These are phyloP conservation scores for Cunninghamia lanceolata DNA, from an alignment of 75 land plant genomes.

Conservation along the genomic window DNA sequence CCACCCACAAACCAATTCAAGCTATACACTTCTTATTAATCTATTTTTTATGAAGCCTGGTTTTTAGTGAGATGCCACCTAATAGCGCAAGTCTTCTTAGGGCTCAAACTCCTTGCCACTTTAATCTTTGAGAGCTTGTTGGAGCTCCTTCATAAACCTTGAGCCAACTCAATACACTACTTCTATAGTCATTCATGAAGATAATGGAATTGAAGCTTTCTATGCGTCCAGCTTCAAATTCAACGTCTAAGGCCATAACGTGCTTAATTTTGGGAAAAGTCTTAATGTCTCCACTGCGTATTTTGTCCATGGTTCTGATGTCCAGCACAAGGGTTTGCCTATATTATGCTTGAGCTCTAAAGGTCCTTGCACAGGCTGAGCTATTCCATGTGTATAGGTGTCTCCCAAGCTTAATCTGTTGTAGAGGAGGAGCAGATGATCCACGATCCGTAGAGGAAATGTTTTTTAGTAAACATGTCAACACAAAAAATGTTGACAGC, in stretches of 20 bases:
- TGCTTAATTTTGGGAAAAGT: conserved; percentile 23
- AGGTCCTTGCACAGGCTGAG: conserved; percentile 45
- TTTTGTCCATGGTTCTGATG: conserved; percentile 48
- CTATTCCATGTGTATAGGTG: conserved; percentile 31
- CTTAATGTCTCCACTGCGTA: conserved; percentile 44
- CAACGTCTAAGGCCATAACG: neutral
- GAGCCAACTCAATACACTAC: conserved; percentile 35
- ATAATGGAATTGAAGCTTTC: conserved; percentile 35
- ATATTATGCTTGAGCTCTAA: conserved; percentile 29
- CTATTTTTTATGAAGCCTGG: too few species aligned
- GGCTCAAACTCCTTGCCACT: too few species aligned
- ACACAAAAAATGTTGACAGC: conserved; percentile 9
- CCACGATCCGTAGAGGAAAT: conserved; percentile 28
- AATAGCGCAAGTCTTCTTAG: too few species aligned
- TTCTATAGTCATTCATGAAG: conserved; percentile 48
- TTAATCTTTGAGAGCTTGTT: too few species aligned
- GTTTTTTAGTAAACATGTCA: conserved; percentile 21
- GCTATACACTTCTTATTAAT: too few species aligned
- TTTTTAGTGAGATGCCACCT: too few species aligned
- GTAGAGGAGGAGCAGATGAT: conserved; percentile 4
- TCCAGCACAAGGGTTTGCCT: conserved; percentile 52
- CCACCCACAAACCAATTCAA: too few species aligned
- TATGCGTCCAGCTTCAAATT: conserved; percentile 17
- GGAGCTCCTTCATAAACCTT: too few species aligned
- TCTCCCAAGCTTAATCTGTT: conserved; percentile 30